A percentile compares a stretch with the other conserved stretches of the same genome.
These are phyloP conservation scores for Fusarium domesticum DNA, from an alignment of 2,329 filamentous ascomycete genomes.

Conservation along the genomic window DNA sequence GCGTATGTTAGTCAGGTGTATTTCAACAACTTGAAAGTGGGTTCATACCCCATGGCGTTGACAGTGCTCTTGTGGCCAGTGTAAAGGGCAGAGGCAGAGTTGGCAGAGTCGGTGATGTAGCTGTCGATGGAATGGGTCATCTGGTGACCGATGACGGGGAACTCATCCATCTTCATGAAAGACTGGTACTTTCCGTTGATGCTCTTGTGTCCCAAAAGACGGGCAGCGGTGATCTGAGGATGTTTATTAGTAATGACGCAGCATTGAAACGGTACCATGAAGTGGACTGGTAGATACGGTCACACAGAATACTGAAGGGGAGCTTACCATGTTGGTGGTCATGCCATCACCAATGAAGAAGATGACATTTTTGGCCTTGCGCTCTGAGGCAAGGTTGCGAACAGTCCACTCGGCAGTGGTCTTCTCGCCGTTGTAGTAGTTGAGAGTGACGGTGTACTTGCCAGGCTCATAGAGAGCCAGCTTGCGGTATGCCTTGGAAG, in stretches of 20 bases:
- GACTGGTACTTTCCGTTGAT: constrained; percentile 83
- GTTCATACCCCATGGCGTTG: constrained; percentile 66
- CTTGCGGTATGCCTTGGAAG: constrained; percentile 73
- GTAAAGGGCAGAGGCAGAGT: constrained; percentile 79
- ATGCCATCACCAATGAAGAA: constrained; percentile 77
- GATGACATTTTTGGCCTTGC: constrained; percentile 81
- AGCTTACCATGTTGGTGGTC: constrained; percentile 65
- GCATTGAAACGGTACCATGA: too few relatives aligned
- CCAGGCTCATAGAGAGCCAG: constrained; percentile 76
- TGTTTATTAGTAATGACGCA: constrained; percentile 15
- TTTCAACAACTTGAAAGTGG: background rate
- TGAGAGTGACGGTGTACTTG: constrained; percentile 71
- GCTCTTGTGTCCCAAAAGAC: constrained; percentile 75
- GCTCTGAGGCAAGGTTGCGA: constrained; percentile 63
- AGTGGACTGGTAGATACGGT: too few relatives aligned
- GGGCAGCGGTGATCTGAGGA: constrained; percentile 65
- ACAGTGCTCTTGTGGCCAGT: constrained; percentile 81
- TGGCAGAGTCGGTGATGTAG: constrained; percentile 85
- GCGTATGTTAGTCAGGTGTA: constrained; percentile 5
- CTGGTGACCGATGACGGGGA: constrained; percentile 82
- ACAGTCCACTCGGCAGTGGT: constrained; percentile 77
- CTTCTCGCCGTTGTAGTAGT: constrained; percentile 68
- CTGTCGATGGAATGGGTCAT: constrained; percentile 85
- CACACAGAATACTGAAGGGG: too few relatives aligned
- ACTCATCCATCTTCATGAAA: constrained; percentile 73